Evolutionary conservation across 768 basidiomycete species (phyloP), one percentile per base, ranked within the genome.

Genomic region (Podaxis sp.): DNA sequence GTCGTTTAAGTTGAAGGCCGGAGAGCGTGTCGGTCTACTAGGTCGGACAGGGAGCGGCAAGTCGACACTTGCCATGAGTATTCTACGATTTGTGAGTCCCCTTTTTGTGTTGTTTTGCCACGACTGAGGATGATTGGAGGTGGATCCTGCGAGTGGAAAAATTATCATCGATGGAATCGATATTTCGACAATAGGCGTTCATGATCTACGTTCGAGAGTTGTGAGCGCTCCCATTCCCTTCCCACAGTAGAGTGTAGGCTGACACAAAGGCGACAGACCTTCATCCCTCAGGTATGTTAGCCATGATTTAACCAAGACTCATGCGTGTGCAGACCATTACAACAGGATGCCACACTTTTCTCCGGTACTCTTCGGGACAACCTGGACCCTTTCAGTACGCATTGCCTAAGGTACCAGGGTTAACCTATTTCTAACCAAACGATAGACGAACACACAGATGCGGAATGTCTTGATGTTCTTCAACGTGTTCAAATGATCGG

Each of bases 101-200:
- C 46, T 44, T 24, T 61, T 55, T 40, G 55, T n/a, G 28, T 28
- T 28, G 0, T 15, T 49, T 26, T 51, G 9, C 26, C 44, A 28
- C 44, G 33, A 52, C 53, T 64, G 57, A 65, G 11, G 26, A 52
- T 24, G 59, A 17, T 38, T 51, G 28, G 61, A 88, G 86, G 85
- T 88, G 17, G 94, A 96, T 69, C 93, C 95, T 1, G 76, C 81
- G 2, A 77, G 76, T 15, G 95, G 95, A 0, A 81, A 81, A 24
- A 94, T 97, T 56, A 33, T 91, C 52, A 87, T 96, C 19, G 95
- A 95, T 65, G 95, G 93, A 4, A 88, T 96, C 63, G 94, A 96
- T 69, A 93, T 95, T 57, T 88, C 88, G 1, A 87, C 78, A 3
- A 95, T 97, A 61, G 93, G 94, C 12, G 75, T 95, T 17, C 86